Conservation (phyloP, 129 eudicot genomes). For the Escallonia rubra region DNA sequence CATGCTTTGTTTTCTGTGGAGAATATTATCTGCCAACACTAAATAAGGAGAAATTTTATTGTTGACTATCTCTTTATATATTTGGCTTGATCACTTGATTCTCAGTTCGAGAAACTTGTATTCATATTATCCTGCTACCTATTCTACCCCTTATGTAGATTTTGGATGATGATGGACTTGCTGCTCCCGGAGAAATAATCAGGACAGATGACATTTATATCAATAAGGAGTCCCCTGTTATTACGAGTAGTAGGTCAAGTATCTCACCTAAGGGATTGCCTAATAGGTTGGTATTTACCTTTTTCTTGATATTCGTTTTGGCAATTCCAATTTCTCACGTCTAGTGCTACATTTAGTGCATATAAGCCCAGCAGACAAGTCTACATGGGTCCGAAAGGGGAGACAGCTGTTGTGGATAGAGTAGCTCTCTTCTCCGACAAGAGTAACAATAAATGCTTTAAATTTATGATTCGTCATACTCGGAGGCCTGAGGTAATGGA, state of each 20-base stretch:
- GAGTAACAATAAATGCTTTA: slow-evolving; percentile 48
- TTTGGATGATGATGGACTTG: slow-evolving; percentile 94
- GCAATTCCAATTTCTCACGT: slow-evolving; percentile 6
- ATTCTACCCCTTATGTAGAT: slow-evolving; percentile 33
- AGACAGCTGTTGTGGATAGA: slow-evolving; percentile 80
- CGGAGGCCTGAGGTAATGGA: slow-evolving; percentile 90
- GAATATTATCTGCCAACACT: not conserved
- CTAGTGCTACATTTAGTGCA: slow-evolving; percentile 34
- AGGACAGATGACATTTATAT: slow-evolving; percentile 67
- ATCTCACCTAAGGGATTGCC: slow-evolving; percentile 18
- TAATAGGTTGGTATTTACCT: slow-evolving; percentile 34
- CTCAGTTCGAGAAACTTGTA: not conserved
- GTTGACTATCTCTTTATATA: not conserved
- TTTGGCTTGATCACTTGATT: not conserved
- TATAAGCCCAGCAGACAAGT: slow-evolving; percentile 54
- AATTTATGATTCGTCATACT: slow-evolving; percentile 81
- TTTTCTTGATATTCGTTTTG: not conserved
- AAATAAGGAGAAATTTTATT: not conserved
- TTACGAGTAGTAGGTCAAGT: slow-evolving; percentile 31
- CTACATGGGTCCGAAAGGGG: slow-evolving; percentile 89
- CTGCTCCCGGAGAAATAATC: slow-evolving; percentile 90
- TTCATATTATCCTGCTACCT: not conserved
- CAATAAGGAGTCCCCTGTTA: slow-evolving; percentile 53
- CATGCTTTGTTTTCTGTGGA: not conserved
- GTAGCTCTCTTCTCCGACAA: slow-evolving; percentile 68